phyloP scores from a whole-genome alignment of 129 eudicot species.

The Flaveria sonorensis region DNA sequence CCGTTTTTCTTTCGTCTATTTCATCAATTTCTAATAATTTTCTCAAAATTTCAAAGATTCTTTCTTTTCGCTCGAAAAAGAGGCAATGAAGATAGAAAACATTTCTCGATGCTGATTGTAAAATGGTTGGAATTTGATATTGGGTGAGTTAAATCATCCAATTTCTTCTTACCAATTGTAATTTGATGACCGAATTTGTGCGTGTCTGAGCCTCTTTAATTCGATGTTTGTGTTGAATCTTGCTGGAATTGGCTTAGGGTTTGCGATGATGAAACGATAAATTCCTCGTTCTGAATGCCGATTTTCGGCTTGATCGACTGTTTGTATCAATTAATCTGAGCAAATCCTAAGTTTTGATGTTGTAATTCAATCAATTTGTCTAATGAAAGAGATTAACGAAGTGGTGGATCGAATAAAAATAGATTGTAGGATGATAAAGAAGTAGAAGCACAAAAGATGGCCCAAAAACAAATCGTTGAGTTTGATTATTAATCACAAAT shows the following conservation, averaged over 20 bases:
- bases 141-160: conserved; percentile 14
- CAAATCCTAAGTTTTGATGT: neutral
- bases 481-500: too few species aligned
- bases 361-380: too few species aligned
- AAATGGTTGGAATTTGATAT: conserved; percentile 7
- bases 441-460: too few species aligned
- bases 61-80: neutral
- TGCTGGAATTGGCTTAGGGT: neutral
- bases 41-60: neutral
- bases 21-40: neutral
- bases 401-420: too few species aligned
- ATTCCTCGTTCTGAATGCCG: conserved; percentile 35
- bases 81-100: conserved; percentile 61
- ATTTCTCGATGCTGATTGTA: conserved; percentile 69
- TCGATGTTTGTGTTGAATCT: neutral
- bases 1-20: neutral
- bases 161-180: neutral
- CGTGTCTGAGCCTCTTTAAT: conserved; percentile 72
- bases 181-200: conserved; percentile 81
- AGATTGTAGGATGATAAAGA: too few species aligned
- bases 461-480: too few species aligned
- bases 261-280: conserved; percentile 25
- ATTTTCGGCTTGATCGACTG: conserved; percentile 20
- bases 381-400: too few species aligned
- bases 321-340: conserved; percentile 12